Evolutionary conservation across 2,329 filamentous ascomycete species (phyloP).

Genomic region (Blastomyces percursus): DNA sequence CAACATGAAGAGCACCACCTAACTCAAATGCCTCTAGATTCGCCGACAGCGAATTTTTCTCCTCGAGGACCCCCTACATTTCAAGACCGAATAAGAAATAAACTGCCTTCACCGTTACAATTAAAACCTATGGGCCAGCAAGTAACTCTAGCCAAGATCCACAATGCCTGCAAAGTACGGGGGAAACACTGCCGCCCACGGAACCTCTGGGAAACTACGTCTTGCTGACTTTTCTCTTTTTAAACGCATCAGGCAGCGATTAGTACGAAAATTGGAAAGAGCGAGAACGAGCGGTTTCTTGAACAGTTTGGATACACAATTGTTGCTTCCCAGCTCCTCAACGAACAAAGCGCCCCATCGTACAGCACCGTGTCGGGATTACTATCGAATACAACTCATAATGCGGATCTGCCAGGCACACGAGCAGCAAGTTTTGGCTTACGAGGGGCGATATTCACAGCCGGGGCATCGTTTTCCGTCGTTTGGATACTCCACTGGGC

Average conservation of each 20-base stretch:
- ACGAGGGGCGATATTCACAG: conserved; percentile 56
- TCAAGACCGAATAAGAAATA: conserved; percentile 39
- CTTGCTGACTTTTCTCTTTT: conserved; percentile 2
- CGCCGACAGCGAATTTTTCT: conserved; percentile 32
- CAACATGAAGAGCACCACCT: conserved; percentile 20
- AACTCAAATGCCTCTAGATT: conserved; percentile 11
- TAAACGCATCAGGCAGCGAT: conserved; percentile 48
- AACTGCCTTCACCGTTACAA: conserved; percentile 39
- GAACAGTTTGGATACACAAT: conserved; percentile 91
- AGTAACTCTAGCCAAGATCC: conserved; percentile 30
- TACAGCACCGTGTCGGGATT: conserved; percentile 30
- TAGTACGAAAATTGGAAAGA: conserved; percentile 50
- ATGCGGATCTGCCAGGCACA: conserved; percentile 26
- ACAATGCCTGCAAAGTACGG: conserved; percentile 40
- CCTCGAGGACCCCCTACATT: conserved; percentile 41
- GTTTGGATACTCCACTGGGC: conserved; percentile 63
- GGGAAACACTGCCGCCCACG: conserved; percentile 6
- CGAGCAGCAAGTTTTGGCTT: conserved; percentile 42
- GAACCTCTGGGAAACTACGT: neutral
- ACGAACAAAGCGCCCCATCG: conserved; percentile 42
- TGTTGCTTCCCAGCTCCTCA: conserved; percentile 80
- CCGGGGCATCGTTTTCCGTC: conserved; percentile 48
- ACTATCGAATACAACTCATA: conserved; percentile 21
- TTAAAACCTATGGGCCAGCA: conserved; percentile 22
- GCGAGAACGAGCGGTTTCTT: conserved; percentile 73